These are phyloP conservation scores for Fusarium siculi DNA, from an alignment of 2,329 filamentous ascomycete species.

Conservation along the genomic window DNA sequence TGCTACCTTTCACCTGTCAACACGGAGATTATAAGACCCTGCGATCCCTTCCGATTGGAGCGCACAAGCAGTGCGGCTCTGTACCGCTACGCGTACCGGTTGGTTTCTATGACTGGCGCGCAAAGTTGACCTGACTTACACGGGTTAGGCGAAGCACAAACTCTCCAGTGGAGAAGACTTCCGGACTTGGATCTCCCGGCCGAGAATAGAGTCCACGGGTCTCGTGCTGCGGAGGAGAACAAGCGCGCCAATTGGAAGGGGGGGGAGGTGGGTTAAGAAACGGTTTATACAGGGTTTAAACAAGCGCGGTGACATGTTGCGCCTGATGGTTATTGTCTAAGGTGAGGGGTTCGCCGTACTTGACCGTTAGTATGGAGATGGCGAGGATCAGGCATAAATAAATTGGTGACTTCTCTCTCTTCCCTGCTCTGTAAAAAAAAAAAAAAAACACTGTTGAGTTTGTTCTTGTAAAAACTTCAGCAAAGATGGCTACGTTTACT, in stretches of 20 bases:
- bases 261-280: neutral
- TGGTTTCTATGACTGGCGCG: conserved; percentile 18
- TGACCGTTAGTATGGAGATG: neutral
- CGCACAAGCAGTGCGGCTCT: conserved; percentile 16
- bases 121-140: neutral
- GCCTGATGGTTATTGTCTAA: neutral
- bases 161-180: neutral
- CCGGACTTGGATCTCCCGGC: neutral
- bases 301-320: neutral
- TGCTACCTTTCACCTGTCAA: neutral
- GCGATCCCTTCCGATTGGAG: conserved; percentile 7
- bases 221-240: neutral
- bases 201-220: neutral
- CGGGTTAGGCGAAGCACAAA: neutral
- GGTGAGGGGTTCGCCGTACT: conserved; percentile 8
- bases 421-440: neutral
- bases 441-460: neutral
- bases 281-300: neutral
- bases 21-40: neutral
- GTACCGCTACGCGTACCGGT: neutral
- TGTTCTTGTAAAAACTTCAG: neutral
- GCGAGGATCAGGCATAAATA: neutral
- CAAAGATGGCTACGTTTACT: conserved; percentile 78
- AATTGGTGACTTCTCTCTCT: neutral
- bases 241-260: neutral